phyloP scores from a whole-genome alignment of 306 rosid species.

The Phaseolus lunatus region DNA sequence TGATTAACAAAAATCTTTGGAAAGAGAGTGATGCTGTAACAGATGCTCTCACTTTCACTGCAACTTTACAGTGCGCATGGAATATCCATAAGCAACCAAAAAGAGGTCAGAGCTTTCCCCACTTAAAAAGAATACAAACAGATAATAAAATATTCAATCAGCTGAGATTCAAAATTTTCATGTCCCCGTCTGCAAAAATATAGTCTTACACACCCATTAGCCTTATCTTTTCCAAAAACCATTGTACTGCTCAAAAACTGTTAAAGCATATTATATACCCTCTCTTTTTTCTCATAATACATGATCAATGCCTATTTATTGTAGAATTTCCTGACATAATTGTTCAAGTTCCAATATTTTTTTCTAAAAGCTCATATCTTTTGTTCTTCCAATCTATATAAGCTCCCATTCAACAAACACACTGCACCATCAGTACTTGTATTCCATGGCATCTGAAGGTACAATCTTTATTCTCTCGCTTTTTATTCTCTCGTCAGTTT shows the following conservation, averaged over 20 bases:
- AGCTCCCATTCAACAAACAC: slow-evolving; percentile 55
- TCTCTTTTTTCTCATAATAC: slow-evolving; percentile 45
- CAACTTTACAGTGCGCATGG: slow-evolving; percentile 96
- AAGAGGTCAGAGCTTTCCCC: slow-evolving; percentile 83
- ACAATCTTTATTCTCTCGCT: slow-evolving; percentile 46
- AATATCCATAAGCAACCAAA: slow-evolving; percentile 70
- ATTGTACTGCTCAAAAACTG: slow-evolving; percentile 57
- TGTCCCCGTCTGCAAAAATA: slow-evolving; percentile 75
- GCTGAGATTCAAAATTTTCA: slow-evolving; percentile 63
- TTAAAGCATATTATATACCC: slow-evolving; percentile 46
- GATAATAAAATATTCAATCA: slow-evolving; percentile 36
- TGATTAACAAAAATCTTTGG: slow-evolving; percentile 74
- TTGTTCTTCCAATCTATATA: slow-evolving; percentile 62
- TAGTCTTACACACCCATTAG: slow-evolving; percentile 65
- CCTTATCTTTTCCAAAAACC: slow-evolving; percentile 79
- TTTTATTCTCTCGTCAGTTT: slow-evolving; percentile 27
- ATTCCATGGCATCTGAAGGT: slow-evolving; percentile 67
- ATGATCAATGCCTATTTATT: slow-evolving; percentile 52
- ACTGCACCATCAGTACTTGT: slow-evolving; percentile 49
- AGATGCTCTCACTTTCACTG: slow-evolving; percentile 61
- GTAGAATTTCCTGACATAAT: slow-evolving; percentile 46
- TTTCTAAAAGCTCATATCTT: slow-evolving; percentile 48
- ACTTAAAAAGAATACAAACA: slow-evolving; percentile 58
- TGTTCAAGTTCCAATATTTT: slow-evolving; percentile 69
- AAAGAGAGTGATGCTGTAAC: slow-evolving; percentile 60